phyloP scores from a whole-genome alignment of 2,329 filamentous ascomycete genomes.

The Rutstroemia sp. region DNA sequence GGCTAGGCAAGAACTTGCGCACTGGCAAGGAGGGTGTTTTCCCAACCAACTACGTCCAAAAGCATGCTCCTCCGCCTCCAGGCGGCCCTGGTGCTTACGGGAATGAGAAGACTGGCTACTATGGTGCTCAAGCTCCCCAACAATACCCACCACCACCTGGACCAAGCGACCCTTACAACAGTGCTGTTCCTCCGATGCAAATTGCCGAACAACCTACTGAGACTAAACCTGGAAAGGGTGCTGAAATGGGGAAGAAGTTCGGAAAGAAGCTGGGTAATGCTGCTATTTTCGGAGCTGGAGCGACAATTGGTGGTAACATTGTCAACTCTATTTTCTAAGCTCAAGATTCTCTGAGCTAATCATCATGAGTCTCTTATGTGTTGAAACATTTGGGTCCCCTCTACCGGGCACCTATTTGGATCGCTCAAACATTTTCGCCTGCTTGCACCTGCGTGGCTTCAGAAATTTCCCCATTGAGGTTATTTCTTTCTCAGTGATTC shows the following conservation, averaged over 20 bases:
- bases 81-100: constrained; percentile 24
- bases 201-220: constrained; percentile 48
- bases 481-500: too few species aligned
- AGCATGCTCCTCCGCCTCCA: constrained; percentile 38
- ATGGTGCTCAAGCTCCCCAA: constrained; percentile 10
- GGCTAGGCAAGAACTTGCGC: constrained; percentile 79
- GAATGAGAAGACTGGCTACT: constrained; percentile 23
- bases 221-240: constrained; percentile 39
- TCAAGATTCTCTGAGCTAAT: neutral
- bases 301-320: constrained; percentile 81
- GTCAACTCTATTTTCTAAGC: constrained; percentile 81
- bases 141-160: constrained; percentile 32
- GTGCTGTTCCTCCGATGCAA: constrained; percentile 67
- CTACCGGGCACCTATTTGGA: too few species aligned
- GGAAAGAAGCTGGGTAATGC: constrained; percentile 84
- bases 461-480: too few species aligned
- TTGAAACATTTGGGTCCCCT: neutral
- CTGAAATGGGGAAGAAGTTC: constrained; percentile 82
- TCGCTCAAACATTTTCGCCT: too few species aligned
- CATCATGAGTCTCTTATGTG: neutral
- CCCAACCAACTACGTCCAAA: constrained; percentile 80
- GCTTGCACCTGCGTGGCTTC: too few species aligned
- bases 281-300: constrained; percentile 88
- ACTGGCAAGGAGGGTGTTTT: constrained; percentile 88
- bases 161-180: constrained; percentile 57